Base-by-base conservation (phyloP, 371 early-diverging fungal species). In the Rhizomucor pusillus region DNA sequence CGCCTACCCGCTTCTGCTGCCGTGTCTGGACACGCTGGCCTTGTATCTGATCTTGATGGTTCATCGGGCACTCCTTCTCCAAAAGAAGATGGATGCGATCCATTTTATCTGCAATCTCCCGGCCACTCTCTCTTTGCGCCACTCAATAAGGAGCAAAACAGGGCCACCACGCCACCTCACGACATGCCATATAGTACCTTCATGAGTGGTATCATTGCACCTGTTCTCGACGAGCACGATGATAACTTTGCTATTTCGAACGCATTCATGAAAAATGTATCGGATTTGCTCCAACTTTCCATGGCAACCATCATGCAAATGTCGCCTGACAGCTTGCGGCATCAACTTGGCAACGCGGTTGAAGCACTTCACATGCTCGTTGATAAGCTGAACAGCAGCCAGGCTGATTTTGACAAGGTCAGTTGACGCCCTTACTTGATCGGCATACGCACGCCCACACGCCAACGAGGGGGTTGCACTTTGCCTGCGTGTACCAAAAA, bases 61-160 rank as follows among this genome's bases (percentile, higher is more conserved):
- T 66, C 66, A 6, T 58, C 59, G 14, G 64, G 56, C 9, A 63
- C 65, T 13, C 58, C 53, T 23, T 64, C 68, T 14, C 61, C 61
- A 6, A 54, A 55, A 39, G 48, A 56, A 33, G 65, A 66, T 57
- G 33, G 43, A 19, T 18, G 43, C 20, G 35, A 43, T 46, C 29
- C 29, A 7, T 29, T 29, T 7, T 29, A 29, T 29, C 29, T 29
- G 7, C 29, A 29, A 29, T 29, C 29, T 29, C 29, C 29, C 29
- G 29, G 29, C 47, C 23, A 52, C 48, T 40, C 50, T 43, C 46
- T 60, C 44, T 37, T 43, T 60, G 49, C 54, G 54, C 47, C 53
- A 59, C 62, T 44, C 49, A 43, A 45, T 22, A 55, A 36, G 24
- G 34, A 23, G 36, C 34, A 23, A 52, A 41, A 24, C n/a, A n/a